Conservation (phyloP, 345 rosid genomes). For the Durio zibethinus region DNA sequence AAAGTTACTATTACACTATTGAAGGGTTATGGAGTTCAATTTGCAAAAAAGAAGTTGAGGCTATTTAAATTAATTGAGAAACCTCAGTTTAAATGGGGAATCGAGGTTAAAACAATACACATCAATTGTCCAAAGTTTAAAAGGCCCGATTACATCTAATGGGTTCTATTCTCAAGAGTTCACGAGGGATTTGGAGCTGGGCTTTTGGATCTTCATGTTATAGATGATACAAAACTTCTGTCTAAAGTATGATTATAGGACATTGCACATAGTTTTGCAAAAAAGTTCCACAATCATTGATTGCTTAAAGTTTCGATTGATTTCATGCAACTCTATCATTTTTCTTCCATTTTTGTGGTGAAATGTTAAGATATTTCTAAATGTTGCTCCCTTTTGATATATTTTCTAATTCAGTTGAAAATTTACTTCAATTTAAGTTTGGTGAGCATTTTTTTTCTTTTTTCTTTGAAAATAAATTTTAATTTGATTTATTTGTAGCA, state of each 20-base stretch:
- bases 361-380: background rate
- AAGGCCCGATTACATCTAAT: too few species aligned
- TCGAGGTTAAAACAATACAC: too few species aligned
- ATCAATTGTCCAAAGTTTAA: too few species aligned
- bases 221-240: constrained; percentile 95
- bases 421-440: background rate
- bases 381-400: background rate
- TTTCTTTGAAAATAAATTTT: background rate
- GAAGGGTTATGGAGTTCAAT: constrained; percentile 87
- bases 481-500: constrained; percentile 52
- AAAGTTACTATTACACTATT: too few species aligned
- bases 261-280: background rate
- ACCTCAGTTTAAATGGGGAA: too few species aligned
- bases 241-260: constrained; percentile 60
- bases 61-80: background rate
- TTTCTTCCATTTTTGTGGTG: background rate
- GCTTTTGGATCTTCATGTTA: too few species aligned
- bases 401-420: background rate
- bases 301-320: background rate
- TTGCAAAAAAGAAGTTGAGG: background rate
- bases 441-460: background rate
- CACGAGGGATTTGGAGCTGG: too few species aligned
- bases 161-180: too few species aligned
- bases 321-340: background rate
- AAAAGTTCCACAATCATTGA: constrained; percentile 2